Evolutionary conservation across 345 rosid genomes (phyloP).

Genomic region (Hibiscus trionum): DNA sequence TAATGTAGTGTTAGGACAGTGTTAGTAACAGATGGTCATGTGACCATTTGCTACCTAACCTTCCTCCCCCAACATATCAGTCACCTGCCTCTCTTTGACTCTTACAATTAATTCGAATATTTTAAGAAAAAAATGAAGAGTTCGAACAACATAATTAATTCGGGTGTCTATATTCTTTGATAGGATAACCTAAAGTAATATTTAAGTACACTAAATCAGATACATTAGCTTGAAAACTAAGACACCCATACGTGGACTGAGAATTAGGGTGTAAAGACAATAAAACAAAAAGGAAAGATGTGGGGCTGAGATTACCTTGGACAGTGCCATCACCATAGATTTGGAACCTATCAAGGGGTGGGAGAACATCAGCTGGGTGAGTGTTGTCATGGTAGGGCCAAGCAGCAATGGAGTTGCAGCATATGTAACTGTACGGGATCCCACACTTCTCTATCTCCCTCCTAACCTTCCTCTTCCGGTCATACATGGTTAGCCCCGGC

Average conservation of each 20-base stretch:
- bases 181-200: background rate
- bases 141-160: too few relatives aligned
- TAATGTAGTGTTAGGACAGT: background rate
- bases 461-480: slow-evolving; percentile 22
- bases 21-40: slow-evolving; percentile 3
- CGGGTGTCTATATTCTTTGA: too few relatives aligned
- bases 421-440: slow-evolving; percentile 32
- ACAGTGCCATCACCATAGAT: slow-evolving; percentile 32
- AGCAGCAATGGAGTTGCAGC: slow-evolving; percentile 36
- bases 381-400: slow-evolving; percentile 39
- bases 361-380: slow-evolving; percentile 29
- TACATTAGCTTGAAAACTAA: background rate
- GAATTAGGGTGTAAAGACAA: background rate
- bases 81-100: background rate
- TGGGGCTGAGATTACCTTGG: slow-evolving; percentile 16
- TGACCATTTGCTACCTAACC: background rate
- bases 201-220: background rate
- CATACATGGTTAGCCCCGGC: slow-evolving; percentile 31
- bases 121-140: too few relatives aligned
- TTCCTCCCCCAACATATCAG: background rate
- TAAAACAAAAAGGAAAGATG: background rate
- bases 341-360: slow-evolving; percentile 29
- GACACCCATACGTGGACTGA: background rate
- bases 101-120: background rate
- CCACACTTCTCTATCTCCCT: slow-evolving; percentile 23